Evolutionary conservation across 441 rosid genomes (phyloP).

Genomic region (Populus trichocarpa): DNA sequence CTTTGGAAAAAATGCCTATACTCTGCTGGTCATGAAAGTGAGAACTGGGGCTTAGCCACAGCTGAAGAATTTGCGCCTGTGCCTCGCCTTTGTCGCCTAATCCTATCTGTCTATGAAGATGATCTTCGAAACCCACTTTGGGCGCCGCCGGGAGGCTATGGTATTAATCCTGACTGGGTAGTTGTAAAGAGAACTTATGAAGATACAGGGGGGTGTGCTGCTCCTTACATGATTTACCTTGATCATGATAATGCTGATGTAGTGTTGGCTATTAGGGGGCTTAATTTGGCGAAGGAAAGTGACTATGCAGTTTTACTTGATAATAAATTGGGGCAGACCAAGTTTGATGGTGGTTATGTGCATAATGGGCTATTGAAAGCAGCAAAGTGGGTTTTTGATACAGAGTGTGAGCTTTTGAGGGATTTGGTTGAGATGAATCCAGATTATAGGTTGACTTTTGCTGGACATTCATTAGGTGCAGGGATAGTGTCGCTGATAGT

Average conservation of each 20-base stretch:
- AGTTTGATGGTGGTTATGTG: slow-evolving; percentile 84
- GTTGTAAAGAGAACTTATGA: slow-evolving; percentile 54
- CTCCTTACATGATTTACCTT: slow-evolving; percentile 78
- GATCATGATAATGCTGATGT: slow-evolving; percentile 59
- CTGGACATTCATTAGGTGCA: slow-evolving; percentile 85
- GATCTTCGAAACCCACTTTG: slow-evolving; percentile 69
- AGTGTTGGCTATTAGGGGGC: slow-evolving; percentile 66
- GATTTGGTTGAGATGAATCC: slow-evolving; percentile 55
- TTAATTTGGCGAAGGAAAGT: slow-evolving; percentile 70
- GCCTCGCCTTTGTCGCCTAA: slow-evolving; percentile 67
- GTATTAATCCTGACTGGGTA: slow-evolving; percentile 64
- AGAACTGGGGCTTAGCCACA: slow-evolving; percentile 78
- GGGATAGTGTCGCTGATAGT: slow-evolving; percentile 68
- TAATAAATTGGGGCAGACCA: slow-evolving; percentile 76
- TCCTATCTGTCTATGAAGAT: slow-evolving; percentile 65
- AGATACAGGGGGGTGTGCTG: slow-evolving; percentile 55
- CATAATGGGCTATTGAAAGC: slow-evolving; percentile 84
- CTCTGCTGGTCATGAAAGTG: slow-evolving; percentile 81
- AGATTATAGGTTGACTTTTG: slow-evolving; percentile 63
- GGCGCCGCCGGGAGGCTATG: slow-evolving; percentile 85
- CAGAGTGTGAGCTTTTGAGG: slow-evolving; percentile 53
- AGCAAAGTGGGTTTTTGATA: slow-evolving; percentile 72
- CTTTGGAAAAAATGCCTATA: slow-evolving; percentile 73
- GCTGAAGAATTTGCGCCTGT: slow-evolving; percentile 69
- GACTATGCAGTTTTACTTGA: slow-evolving; percentile 85